Base-by-base conservation (phyloP, 495 filamentous ascomycete species). In the Penicillium flavigenum region DNA sequence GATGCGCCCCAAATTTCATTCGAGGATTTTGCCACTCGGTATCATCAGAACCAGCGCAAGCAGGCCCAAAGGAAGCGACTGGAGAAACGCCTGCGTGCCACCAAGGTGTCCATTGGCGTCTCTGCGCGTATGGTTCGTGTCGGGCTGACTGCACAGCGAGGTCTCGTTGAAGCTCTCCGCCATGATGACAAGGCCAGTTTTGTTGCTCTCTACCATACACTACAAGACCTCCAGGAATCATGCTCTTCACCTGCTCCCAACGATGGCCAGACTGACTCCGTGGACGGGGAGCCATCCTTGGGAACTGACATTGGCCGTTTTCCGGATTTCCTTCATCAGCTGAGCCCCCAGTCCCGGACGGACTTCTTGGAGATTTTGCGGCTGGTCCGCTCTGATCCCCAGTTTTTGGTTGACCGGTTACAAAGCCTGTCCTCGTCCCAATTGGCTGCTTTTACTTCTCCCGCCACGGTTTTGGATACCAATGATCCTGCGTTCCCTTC, bases 161-260 rank as follows among this genome's bases (percentile, higher is more conserved):
- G 88, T 60, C 77, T 98, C 65, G 89, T 94, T 61, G 92, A 98
- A 65, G 83, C 84, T 66, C 91, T 96, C 72, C 88, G 88, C 63
- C 86, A 88, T 47, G 92, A 96, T 68, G 91, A 97, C 72, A 96
- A 94, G 76, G 85, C 86, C 64, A 86, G 81, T 62, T 98, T 98
- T 75, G 88, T 88, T 52, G 83, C 83, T 65, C 77, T 96, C 46
- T 96, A 92, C 71, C 89, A 93, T 78, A 88, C 90, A 48, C 80
- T 96, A 58, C 86, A 91, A 75, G 90, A 96, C 73, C 87, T 96
- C 48, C 84, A 88, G 72, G 89, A 89, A 65, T 91, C 89, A 26
- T 96, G 90, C 78, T 86, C 88, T 65, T 82, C 84, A 56, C 86
- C 82, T 29, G 74, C 69, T 71, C 76, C 60, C 64, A 76, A 57